A percentile compares a stretch with the other conserved stretches of the same genome.
Evolutionary conservation across 2,329 filamentous ascomycete species (phyloP).

Genomic region (Fusarium foetens): DNA sequence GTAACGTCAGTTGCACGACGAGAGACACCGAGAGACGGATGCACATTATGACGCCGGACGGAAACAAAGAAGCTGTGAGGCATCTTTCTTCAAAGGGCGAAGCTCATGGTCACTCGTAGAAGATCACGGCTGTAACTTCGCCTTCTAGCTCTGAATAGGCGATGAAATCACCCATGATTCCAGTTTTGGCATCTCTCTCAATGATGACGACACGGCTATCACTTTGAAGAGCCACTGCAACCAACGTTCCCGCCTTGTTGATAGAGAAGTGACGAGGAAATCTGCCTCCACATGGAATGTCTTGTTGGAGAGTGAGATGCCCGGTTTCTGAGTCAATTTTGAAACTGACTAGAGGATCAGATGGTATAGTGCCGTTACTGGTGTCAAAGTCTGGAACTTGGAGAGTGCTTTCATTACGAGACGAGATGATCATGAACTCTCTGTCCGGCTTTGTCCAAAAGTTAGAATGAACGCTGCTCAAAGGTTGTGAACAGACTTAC

Average conservation of each 20-base stretch:
- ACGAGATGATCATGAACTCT: conserved; percentile 73
- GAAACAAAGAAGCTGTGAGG: not conserved
- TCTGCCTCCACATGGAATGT: conserved; percentile 70
- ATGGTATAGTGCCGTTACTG: conserved; percentile 59
- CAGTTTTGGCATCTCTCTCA: conserved; percentile 66
- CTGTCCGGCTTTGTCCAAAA: conserved; percentile 60
- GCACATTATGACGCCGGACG: not conserved
- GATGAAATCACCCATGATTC: conserved; percentile 62
- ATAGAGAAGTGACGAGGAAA: conserved; percentile 75
- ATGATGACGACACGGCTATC: conserved; percentile 71
- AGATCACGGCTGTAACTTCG: conserved; percentile 59
- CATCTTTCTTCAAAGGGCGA: not conserved
- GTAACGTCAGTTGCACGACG: not conserved
- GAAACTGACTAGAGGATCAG: conserved; percentile 74
- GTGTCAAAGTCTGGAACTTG: conserved; percentile 57
- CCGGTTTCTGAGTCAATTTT: conserved; percentile 65
- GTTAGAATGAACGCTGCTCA: not conserved
- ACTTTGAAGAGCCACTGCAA: conserved; percentile 73
- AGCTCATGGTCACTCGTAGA: conserved; percentile 51
- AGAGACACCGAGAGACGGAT: not conserved
- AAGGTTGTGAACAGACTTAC: conserved; percentile 54
- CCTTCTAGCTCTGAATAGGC: conserved; percentile 56
- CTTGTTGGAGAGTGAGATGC: conserved; percentile 63
- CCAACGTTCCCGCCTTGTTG: conserved; percentile 69
- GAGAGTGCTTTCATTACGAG: conserved; percentile 70